Base-by-base conservation (phyloP, 768 basidiomycete genomes). In the Psilocybe cubensis region DNA sequence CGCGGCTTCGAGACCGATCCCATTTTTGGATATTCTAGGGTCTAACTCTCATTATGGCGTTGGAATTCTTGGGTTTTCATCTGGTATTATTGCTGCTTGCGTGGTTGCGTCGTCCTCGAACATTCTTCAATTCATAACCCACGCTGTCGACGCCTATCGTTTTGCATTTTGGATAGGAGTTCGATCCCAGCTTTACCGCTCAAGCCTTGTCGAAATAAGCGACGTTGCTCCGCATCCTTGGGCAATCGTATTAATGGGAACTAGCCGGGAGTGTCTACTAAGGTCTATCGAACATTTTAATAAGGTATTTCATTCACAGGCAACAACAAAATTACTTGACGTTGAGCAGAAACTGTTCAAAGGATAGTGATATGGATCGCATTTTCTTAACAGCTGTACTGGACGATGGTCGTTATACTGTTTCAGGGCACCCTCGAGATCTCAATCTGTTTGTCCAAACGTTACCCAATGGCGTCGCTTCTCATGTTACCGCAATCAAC, bases 381-480 rank as follows among this genome's bases (percentile, higher is more conserved):
- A 68, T 87, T 64, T 75, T 69, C 63, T 69, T 87, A 43, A 85
- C 85, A 0, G 81, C 83, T 8, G 71, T 84, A 56, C 72, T 82
- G 47, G 78, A 79, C 56, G 72, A 76, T 51, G 68, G 61, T 10
- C 79, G 75, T 53, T 70, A 84, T 52, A 86, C 86, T 10, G 70
- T 87, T 47, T 88, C 86, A 2, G 87, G 86, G 21, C 77, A 72
- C 47, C 86, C 86, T 2, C 79, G 83, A 57, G 51, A 77, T 44
- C 69, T 88, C 27, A 64, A 70, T 6, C 65, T 66, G 23, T 86
- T 87, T 65, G 70, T 75, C 6, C 60, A 62, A 14, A 71, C 63
- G 6, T 60, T 83, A 40, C 72, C 76, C 20, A 60, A 70, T 3
- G 66, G 64, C 18, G 73, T 74, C 20, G 60, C 71, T 1, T 68